Evolutionary conservation across 495 filamentous ascomycete genomes (phyloP), one percentile per base, ranked within the genome.

Genomic region (Penicillium mononematosum): DNA sequence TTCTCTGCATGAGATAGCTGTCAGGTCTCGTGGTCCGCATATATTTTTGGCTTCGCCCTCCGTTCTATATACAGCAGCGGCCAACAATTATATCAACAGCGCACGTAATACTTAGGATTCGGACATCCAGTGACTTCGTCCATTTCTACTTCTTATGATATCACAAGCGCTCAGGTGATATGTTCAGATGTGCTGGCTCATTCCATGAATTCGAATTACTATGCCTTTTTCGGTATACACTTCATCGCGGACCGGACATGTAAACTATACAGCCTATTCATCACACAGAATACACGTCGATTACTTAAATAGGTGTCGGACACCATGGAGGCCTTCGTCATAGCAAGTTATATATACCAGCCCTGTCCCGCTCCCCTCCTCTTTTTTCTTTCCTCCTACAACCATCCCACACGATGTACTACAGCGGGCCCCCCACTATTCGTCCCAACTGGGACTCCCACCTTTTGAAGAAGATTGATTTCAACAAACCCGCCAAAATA

Each of bases 371-470:
- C 38, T 17, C 19, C 10, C 38, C 11, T 19, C 39, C 32, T 5
- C 36, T 31, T 43, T 31, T 43, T 53, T 43, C 9, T 50, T 53
- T 32, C 11, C 39, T 43, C 20, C 50, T 53, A 19, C 50, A 32
- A 27, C 34, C 38, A 53, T 43, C 49, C 25, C 38, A 43, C 36
- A 53, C n/a, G 14, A 44, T 53, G 50, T 44, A 14, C 25, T 12
- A 14, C 39, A 10, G 27, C 16, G 25, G 39, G 17, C 19, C 6
- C 6, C 49, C 6, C 25, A 16, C 5, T 16, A n/a, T 38, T 24
- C 34, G 19, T 34, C 31, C 20, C 14, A 7, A 17, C 12, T 34
- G 45, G 29, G 17, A 22, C 19, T 51, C 22, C 4, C 36, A 27
- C 36, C 34, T 42, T 7, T 27, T 19, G 48, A 22, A 31, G 24